Evolutionary conservation across 139 green algal species (phyloP).

Genomic region (Pseudopediastrum boryanum): DNA sequence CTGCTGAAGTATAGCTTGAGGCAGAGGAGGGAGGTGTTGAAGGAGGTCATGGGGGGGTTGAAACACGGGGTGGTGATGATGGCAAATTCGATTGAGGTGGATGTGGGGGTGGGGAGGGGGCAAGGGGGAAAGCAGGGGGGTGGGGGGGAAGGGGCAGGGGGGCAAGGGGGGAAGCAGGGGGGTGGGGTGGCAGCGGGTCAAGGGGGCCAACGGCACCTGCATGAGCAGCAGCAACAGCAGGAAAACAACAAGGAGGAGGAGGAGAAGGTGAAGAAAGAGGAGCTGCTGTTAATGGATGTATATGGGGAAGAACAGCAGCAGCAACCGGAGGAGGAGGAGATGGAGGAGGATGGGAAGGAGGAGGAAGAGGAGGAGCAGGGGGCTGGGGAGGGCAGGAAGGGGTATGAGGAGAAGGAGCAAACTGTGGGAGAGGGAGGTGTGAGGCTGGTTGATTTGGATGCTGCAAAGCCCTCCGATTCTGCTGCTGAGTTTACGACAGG

Average conservation of each 20-base stretch:
- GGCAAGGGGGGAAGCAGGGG: neutral
- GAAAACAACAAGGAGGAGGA: neutral
- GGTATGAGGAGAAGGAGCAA: no score
- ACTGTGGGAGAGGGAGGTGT: no score
- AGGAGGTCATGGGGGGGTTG: constrained; percentile 30
- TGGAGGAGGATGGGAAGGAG: neutral
- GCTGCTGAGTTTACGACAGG: neutral
- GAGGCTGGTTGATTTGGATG: neutral
- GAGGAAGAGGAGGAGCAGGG: neutral
- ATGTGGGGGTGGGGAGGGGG: neutral
- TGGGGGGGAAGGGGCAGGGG: neutral
- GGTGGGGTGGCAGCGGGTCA: neutral
- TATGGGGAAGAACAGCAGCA: no score
- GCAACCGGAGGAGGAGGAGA: no score
- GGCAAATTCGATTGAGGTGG: constrained; percentile 45
- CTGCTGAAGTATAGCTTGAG: constrained; percentile 65
- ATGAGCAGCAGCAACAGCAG: neutral
- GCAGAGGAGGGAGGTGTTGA: constrained; percentile 50
- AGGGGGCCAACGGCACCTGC: neutral
- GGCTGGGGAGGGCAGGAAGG: neutral
- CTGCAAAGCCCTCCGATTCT: neutral
- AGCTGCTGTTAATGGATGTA: neutral
- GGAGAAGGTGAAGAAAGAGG: neutral
- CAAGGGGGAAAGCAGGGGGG: neutral
- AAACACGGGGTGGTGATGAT: constrained; percentile 44